Percentiles rank a stretch among this genome's conserved stretches.
These are phyloP conservation scores for Solanum pennellii DNA, from an alignment of 257 asterid genomes.

Conservation along the genomic window DNA sequence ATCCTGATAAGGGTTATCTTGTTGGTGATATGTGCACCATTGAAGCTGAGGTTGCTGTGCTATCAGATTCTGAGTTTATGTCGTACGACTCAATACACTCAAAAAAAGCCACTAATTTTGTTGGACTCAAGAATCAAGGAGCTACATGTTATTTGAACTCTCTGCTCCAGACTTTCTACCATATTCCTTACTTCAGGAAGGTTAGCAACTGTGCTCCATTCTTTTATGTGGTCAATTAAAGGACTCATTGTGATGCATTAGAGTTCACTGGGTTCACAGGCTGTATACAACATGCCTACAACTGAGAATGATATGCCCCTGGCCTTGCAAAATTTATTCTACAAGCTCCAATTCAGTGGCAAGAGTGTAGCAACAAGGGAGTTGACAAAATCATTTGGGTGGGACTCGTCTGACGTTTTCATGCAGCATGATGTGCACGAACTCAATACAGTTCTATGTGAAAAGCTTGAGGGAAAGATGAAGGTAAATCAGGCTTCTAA, in stretches of 20 bases:
- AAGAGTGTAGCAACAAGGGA: conserved; percentile 92
- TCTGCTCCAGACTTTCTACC: conserved; percentile 83
- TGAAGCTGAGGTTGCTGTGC: conserved; percentile 95
- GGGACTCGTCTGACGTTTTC: conserved; percentile 93
- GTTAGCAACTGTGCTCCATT: conserved; percentile 11
- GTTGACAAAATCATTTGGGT: conserved; percentile 94
- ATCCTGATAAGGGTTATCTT: conserved; percentile 72
- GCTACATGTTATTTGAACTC: conserved; percentile 99
- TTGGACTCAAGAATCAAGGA: conserved; percentile 97
- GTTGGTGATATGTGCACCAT: conserved; percentile 57
- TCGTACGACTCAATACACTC: conserved; percentile 91
- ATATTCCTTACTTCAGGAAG: conserved; percentile 96
- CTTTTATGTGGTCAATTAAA: neutral
- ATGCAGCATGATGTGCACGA: conserved; percentile 99
- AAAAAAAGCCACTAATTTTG: conserved; percentile 86
- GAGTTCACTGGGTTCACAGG: conserved; percentile 34
- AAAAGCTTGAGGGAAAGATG: conserved; percentile 97
- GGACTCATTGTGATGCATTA: neutral
- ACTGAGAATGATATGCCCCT: conserved; percentile 96
- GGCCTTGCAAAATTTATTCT: conserved; percentile 92
- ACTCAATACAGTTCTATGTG: conserved; percentile 78
- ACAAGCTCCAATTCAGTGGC: conserved; percentile 86
- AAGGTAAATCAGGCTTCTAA: conserved; percentile 28
- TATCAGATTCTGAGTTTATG: conserved; percentile 74
- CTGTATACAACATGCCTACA: conserved; percentile 97